phyloP scores from a whole-genome alignment of 331 rosid genomes.

The Quercus phellos region DNA sequence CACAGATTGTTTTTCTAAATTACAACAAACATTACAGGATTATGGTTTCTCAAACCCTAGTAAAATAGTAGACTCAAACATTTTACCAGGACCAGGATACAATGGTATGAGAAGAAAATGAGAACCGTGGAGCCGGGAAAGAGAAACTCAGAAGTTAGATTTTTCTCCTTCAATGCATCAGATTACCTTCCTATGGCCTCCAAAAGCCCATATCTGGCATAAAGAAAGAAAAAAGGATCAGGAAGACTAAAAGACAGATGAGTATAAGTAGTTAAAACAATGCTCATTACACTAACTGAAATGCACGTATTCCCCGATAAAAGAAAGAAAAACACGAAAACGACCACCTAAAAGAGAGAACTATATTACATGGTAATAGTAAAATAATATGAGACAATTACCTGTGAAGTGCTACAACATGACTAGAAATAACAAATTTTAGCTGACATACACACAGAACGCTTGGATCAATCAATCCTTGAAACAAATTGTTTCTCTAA shows the following conservation, averaged over 20 bases:
- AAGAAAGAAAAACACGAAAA: background rate
- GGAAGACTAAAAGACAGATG: background rate
- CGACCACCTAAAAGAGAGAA: background rate
- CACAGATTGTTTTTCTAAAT: conserved; percentile 9
- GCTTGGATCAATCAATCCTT: too few species aligned
- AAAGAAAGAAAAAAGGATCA: background rate
- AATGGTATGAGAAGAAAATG: background rate
- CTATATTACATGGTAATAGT: background rate
- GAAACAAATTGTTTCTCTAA: too few species aligned
- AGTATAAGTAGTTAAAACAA: background rate
- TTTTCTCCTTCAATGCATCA: conserved; percentile 14
- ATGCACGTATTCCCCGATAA: background rate
- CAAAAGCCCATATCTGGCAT: conserved; percentile 62
- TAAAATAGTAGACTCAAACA: background rate
- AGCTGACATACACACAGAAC: too few species aligned
- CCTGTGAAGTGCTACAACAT: background rate
- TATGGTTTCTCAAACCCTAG: conserved; percentile 4
- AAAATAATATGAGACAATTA: background rate
- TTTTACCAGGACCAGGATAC: background rate
- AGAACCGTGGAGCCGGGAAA: background rate
- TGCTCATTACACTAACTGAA: background rate
- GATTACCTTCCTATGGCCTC: conserved; percentile 48
- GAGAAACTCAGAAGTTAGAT: background rate
- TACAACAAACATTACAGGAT: conserved; percentile 29
- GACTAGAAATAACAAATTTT: background rate